Base-by-base conservation (phyloP, 768 basidiomycete species). In the Rhodotorula kratochvilovae region DNA sequence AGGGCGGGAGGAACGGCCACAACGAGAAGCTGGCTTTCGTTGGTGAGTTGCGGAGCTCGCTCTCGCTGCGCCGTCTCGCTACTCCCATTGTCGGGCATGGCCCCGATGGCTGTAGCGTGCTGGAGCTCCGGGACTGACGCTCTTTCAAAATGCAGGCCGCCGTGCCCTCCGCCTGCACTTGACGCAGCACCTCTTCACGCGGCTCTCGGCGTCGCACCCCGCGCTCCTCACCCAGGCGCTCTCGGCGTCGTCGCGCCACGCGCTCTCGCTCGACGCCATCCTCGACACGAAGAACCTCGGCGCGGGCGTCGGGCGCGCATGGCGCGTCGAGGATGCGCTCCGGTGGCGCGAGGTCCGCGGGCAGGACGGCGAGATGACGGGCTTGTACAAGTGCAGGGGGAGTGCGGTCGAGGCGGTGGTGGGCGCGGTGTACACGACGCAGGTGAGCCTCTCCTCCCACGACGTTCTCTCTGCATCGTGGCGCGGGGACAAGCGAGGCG, bases 1-100 rank as follows among this genome's bases (percentile, higher is more conserved):
- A 59, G 58, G 58, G 54, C 13, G 36, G 59, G 13, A 54, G 29
- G 61, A 65, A 56, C n/a, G 71, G 59, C 4, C 66, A 72, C 55
- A 72, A 72, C 48, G 71, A 72, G 71, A 72, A 72, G 67, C 53
- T 72, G 45, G 67, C 67, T 46, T 72, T 72, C 59, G 60, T 72
- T 54, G 71, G 71, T 68, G 19, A 29, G 62, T 39, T 48, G 35
- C n/a, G 39, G 42, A 5, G 13, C 23, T 16, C 5, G 31, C 39
- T 23, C 19, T 45, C 50, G 15, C 57, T 29, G 43, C 36, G 42
- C 16, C 39, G 31, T 36, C 12, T 15, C 7, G n/a, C 23, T 11
- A 10, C 23, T 25, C 39, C 39, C 39, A 13, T 13, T 39, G 13
- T 13, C 8, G 39, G 39, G 39, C 39, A 39, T 39, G 39, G 39